Evolutionary conservation across 805 yeast genomes (phyloP).

Genomic region (Brettanomyces anomalus): DNA sequence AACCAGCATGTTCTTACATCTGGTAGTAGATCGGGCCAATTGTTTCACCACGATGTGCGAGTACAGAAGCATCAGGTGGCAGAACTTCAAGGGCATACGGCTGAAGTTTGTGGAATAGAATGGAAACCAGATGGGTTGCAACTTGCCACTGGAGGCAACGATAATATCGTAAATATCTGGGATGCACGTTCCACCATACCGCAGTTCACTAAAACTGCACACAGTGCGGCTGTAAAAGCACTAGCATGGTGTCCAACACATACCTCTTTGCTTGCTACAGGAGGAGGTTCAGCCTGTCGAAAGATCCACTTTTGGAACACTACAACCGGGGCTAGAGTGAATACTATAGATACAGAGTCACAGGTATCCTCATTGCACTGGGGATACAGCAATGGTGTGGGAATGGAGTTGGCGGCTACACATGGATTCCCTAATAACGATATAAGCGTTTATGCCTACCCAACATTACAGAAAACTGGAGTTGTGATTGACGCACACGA

Average conservation of each 20-base stretch:
- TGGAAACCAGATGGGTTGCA: constrained; percentile 81
- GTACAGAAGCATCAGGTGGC: constrained; percentile 65
- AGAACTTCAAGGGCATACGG: constrained; percentile 57
- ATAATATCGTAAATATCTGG: constrained; percentile 89
- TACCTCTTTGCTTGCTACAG: constrained; percentile 77
- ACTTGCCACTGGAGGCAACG: constrained; percentile 90
- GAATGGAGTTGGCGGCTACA: constrained; percentile 80
- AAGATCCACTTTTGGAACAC: constrained; percentile 94
- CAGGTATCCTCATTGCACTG: constrained; percentile 92
- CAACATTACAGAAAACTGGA: constrained; percentile 78
- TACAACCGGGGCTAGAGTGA: constrained; percentile 77
- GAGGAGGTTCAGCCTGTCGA: constrained; percentile 91
- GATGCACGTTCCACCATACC: constrained; percentile 70
- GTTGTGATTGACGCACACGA: constrained; percentile 85
- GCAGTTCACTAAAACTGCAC: constrained; percentile 65
- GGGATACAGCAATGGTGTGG: constrained; percentile 72
- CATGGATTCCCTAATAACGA: constrained; percentile 90
- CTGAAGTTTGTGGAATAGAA: constrained; percentile 88
- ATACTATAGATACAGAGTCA: constrained; percentile 83
- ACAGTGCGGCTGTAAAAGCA: constrained; percentile 93
- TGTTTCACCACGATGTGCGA: constrained; percentile 86
- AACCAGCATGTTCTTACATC: constrained; percentile 67
- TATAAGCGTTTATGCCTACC: constrained; percentile 76
- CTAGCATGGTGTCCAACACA: constrained; percentile 92
- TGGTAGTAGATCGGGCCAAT: constrained; percentile 82